Base-by-base conservation (phyloP, 1,284 basidiomycete genomes). In the Volvariella surrecta region DNA sequence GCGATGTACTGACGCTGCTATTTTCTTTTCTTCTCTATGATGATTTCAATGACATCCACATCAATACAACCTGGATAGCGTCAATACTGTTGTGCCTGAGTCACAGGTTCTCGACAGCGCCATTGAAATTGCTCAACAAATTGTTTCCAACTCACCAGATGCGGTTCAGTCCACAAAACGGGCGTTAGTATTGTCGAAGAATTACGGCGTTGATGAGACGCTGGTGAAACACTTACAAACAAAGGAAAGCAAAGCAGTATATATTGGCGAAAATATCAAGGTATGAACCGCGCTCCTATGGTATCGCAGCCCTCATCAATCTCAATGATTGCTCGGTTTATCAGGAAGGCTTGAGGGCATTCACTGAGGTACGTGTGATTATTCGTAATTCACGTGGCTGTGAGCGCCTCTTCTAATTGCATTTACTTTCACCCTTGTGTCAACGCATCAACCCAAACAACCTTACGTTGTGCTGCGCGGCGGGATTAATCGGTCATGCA, bases 81-180 rank as follows among this genome's bases (percentile, higher is more conserved):
- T 87, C 37, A 88, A 89, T 58, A 56, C 65, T 41, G 74, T 90
- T 6, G 82, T 86, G 1, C 73, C 77, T 8, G 58, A 56, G 52
- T 48, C 71, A 4, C 34, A 43, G 19, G 72, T 89, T 1, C 55
- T 89, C 7, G 52, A 71, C 6, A 71, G 76, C 9, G 89, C 89
- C 0, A 59, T 92, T 22, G 64, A 67, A 3, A 62, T 81, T 43
- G 88, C 89, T 0, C 60, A 67, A 34, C 64, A 75, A 45, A 79
- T 92, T 48, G 66, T 64, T 13, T 56, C 60, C 15, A 86, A 86
- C 55, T 89, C 86, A 2, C 89, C 90, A 0, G 89, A 92, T 57
- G 73, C 88, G 0, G 80, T 92, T 1, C 80, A 84, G 50, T 74
- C 78, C 40, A 85, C 87, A 7, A 93, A 92, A 58, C 68, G 73